Percentiles rank a stretch among this genome's conserved stretches.
Conservation (phyloP, 257 asterid genomes). For the Solanum chmielewskii region DNA sequence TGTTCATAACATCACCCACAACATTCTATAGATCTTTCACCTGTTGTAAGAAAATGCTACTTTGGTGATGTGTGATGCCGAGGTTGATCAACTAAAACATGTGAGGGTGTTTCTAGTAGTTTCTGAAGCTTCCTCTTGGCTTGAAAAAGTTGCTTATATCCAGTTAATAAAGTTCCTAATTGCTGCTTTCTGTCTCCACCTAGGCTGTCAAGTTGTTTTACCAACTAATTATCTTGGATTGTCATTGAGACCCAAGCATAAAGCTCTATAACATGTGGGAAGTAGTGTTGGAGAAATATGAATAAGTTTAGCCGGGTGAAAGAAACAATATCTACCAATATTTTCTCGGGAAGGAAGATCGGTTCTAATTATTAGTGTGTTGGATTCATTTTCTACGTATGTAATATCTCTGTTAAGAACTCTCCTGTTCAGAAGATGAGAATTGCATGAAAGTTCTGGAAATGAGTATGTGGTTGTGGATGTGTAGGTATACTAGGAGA, state of each 20-base stretch:
- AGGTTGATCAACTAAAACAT: neutral
- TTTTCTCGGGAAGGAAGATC: neutral
- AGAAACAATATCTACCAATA: neutral
- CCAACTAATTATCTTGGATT: neutral
- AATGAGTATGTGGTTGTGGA: neutral
- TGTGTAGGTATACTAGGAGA: neutral
- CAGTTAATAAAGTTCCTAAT: neutral
- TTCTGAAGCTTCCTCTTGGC: neutral
- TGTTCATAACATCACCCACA: neutral
- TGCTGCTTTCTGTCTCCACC: neutral
- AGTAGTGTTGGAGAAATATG: neutral
- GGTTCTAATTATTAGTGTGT: neutral
- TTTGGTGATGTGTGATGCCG: neutral
- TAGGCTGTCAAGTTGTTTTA: neutral
- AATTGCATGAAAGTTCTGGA: neutral
- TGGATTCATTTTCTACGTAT: neutral
- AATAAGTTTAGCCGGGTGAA: neutral
- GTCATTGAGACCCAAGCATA: neutral
- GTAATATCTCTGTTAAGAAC: neutral
- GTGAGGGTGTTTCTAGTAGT: neutral
- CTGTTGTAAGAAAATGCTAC: neutral
- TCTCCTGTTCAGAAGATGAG: neutral
- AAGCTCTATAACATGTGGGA: neutral
- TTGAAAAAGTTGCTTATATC: neutral
- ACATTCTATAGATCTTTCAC: neutral